Base-by-base conservation (phyloP, 192 early-diverging fungal species). In the Coemansia sp. region DNA sequence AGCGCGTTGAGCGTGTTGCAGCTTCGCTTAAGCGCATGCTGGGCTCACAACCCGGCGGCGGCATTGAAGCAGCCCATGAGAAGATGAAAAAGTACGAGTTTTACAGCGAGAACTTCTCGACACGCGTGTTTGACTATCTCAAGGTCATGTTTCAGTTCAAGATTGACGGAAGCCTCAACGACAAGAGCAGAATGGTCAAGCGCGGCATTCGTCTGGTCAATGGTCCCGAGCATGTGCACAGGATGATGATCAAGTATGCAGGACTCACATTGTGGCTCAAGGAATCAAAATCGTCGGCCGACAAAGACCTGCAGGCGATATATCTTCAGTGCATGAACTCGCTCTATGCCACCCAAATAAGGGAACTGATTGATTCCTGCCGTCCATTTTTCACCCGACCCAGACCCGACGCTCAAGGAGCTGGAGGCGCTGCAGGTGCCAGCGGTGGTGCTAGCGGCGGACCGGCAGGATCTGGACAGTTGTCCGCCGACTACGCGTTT, bases 301-400 rank as follows among this genome's bases (percentile, higher is more conserved):
- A 90, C 71, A 86, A 86, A 59, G 92, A 93, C 62, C 66, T 92
- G 6, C 91, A 91, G 55, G 88, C 84, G 69, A 84, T 93, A 46
- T 88, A 88, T 51, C 72, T 87, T 12, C 85, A 86, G 65, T 73
- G 83, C 19, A 84, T 88, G 77, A 80, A 82, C 52, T 68, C 61
- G 66, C 63, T 82, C 5, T 88, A 85, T 62, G 67, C 82, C 8
- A 73, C 59, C 21, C 86, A 88, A 72, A 75, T 81, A 15, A 80
- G 70, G 48, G 83, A 88, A 42, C 63, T 86, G 16, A 76, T 88
- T 6, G 87, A 88, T 26, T 78, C 78, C 8, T 82, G 83, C 13
- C 83, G 87, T 1, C 79, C 74, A 8, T 62, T 70, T 21, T 76
- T 76, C 47, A 73, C 66, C 54, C 62, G 74, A 21, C 70, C 68